A percentile compares a stretch with the other conserved stretches of the same genome.
Conservation (phyloP, 192 early-diverging fungal genomes). For the Diversispora eburnea region DNA sequence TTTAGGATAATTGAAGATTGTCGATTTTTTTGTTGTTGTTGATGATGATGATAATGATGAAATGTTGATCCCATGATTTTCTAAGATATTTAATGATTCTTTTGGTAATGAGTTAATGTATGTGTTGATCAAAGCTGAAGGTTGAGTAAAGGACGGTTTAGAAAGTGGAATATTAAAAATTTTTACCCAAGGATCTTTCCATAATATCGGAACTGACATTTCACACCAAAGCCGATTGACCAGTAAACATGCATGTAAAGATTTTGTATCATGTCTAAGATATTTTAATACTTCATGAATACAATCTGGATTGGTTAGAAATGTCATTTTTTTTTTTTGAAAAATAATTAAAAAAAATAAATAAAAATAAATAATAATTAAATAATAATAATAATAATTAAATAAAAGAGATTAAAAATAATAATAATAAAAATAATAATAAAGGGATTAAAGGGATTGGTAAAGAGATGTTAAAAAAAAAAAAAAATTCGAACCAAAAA, state of each 20-base stretch:
- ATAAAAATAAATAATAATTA: too few relatives aligned
- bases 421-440: too few relatives aligned
- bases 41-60: neutral
- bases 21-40: too few relatives aligned
- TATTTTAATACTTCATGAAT: conserved; percentile 1
- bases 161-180: neutral
- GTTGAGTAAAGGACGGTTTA: neutral
- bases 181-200: neutral
- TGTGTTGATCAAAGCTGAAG: neutral
- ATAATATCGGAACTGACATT: neutral
- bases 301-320: neutral
- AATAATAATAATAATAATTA: too few relatives aligned
- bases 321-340: neutral
- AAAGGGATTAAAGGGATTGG: too few relatives aligned
- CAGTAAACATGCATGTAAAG: conserved; percentile 5
- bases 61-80: neutral
- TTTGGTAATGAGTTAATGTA: neutral
- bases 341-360: neutral
- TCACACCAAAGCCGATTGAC: conserved; percentile 16
- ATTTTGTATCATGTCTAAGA: neutral
- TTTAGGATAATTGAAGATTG: neutral
- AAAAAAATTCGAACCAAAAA: too few relatives aligned
- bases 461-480: too few relatives aligned
- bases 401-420: too few relatives aligned
- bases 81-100: neutral